Evolutionary conservation across 2,329 filamentous ascomycete species (phyloP).

Genomic region (Fusarium sp.): DNA sequence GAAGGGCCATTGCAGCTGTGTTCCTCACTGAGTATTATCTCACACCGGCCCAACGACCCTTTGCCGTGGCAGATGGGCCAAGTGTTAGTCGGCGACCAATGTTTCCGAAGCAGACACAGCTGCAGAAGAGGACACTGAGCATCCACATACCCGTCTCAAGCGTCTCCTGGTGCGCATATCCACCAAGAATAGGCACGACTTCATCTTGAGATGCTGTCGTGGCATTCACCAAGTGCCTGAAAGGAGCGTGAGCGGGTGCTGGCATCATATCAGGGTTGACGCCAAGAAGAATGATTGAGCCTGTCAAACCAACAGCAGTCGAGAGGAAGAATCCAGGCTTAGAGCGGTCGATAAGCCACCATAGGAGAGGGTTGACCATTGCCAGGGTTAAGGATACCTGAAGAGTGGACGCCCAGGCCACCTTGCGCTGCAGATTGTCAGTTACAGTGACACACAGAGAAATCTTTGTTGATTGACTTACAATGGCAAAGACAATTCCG

Average conservation of each 20-base stretch:
- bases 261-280: constrained; percentile 84
- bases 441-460: background rate
- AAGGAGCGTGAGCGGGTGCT: constrained; percentile 61
- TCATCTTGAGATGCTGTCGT: constrained; percentile 19
- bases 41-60: constrained; percentile 60
- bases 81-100: constrained; percentile 84
- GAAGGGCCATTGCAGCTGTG: background rate
- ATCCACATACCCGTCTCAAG: constrained; percentile 87
- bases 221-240: constrained; percentile 36
- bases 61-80: constrained; percentile 54
- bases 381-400: constrained; percentile 91
- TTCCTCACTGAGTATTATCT: constrained; percentile 41
- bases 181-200: constrained; percentile 53
- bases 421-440: constrained; percentile 72
- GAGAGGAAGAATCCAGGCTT: constrained; percentile 86
- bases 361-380: constrained; percentile 90
- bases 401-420: constrained; percentile 94
- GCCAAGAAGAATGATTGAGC: constrained; percentile 78
- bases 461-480: constrained; percentile 58
- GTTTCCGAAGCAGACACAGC: constrained; percentile 94
- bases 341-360: constrained; percentile 95
- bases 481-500: constrained; percentile 76
- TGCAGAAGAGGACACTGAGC: constrained; percentile 92
- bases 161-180: constrained; percentile 69
- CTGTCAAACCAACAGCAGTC: constrained; percentile 75